Conservation (phyloP, 305 asterid species). For the Fraxinus xanthoxyloides region DNA sequence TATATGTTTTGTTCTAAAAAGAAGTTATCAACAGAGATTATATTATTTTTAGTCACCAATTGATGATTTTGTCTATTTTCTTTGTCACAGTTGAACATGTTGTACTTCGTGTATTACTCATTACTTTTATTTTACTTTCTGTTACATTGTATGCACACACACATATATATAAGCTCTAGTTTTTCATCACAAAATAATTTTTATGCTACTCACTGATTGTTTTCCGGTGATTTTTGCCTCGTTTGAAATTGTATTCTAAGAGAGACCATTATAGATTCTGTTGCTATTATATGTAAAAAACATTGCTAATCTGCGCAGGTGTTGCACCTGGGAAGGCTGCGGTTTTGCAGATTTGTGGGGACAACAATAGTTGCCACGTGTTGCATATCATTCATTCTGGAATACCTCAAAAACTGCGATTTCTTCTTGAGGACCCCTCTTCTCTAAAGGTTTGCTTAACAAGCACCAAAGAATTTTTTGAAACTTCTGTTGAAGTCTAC, state of each 20-base stretch:
- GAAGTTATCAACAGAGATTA: background rate
- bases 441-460: conserved; percentile 57
- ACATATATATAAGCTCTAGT: background rate
- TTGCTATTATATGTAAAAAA: conserved; percentile 22
- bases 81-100: background rate
- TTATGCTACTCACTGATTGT: background rate
- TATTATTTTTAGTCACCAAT: background rate
- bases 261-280: background rate
- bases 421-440: conserved; percentile 68
- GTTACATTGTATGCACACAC: background rate
- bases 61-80: background rate
- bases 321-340: conserved; percentile 83
- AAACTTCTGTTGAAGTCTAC: background rate
- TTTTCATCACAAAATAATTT: background rate
- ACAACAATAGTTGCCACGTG: conserved; percentile 56
- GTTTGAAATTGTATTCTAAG: background rate
- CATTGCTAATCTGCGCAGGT: conserved; percentile 45
- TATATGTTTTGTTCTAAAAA: background rate
- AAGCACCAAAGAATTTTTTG: conserved; percentile 8
- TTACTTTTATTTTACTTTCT: background rate
- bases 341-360: conserved; percentile 88
- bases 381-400: conserved; percentile 81
- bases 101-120: background rate
- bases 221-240: background rate
- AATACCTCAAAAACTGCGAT: conserved; percentile 59